Base-by-base conservation (phyloP, 2,329 filamentous ascomycete genomes). In the Neonectria coccinea region DNA sequence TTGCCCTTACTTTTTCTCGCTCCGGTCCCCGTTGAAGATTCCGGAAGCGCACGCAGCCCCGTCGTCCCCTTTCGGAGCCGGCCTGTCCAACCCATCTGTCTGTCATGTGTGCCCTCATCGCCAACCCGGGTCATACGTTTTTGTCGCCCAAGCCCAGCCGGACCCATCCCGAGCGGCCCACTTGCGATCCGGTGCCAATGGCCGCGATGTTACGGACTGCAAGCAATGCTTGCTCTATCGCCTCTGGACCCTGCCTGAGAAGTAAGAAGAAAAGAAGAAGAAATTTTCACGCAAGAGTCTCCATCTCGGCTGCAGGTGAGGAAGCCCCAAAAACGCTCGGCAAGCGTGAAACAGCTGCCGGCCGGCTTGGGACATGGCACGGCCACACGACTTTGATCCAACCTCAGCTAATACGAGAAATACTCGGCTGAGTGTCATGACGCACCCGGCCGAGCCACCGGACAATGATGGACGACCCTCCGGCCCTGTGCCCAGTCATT, bases 391-490 rank as follows among this genome's bases (percentile, higher is more conserved):
- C 45, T 62, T 69, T 62, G 56, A 51, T 52, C 56, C 42, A 48
- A 61, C 58, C 61, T 68, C 58, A 65, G 58, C 66, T 25, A 60
- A 73, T 65, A 72, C 69, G 70, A 73, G 66, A 73, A 73, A 68
- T 67, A 65, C 48, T 72, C 69, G 69, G 69, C 67, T 68, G 42
- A 10, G 45, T 63, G 39, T 59, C 50, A 60, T 61, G 62, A 61
- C 65, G 61, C 60, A 69, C 47, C 42, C 62, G 63, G 59, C 61
- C 54, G 59, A 62, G 59, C 62, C 59, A 64, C 62, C 51, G 48
- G 60, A 59, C 52, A 44, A 50, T 27, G 27, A 41, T 25, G 50
- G 22, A 45, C 25, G 59, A 18, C 47, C 14, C 6, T 39, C 36
- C 27, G 29, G 18, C 47, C 29, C 25, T 62, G 14, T 27, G 53